phyloP scores from a whole-genome alignment of 257 asterid species.

The Rhazya stricta region DNA sequence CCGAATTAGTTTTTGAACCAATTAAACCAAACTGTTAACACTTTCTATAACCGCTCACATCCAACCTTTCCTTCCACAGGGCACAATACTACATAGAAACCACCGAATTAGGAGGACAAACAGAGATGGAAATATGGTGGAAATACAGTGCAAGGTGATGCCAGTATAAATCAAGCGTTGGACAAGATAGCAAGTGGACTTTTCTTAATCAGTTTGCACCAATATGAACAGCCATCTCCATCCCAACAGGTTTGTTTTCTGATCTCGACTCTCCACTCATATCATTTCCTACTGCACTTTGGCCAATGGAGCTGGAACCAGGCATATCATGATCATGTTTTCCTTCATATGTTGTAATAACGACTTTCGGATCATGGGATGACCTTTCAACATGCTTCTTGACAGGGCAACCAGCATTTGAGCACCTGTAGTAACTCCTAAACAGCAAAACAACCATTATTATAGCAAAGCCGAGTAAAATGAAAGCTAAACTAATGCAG shows the following conservation, averaged over 20 bases:
- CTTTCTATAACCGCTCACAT: background rate
- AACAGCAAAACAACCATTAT: constrained; percentile 18
- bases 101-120: background rate
- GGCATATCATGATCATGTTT: constrained; percentile 65
- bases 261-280: constrained; percentile 43
- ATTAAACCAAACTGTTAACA: background rate
- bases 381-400: constrained; percentile 94
- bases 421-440: constrained; percentile 94
- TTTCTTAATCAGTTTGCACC: constrained; percentile 45
- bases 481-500: background rate
- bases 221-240: constrained; percentile 55
- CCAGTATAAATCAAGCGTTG: background rate
- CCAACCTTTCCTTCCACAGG: background rate
- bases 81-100: background rate
- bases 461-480: background rate
- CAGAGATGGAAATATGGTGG: background rate
- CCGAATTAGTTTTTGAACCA: constrained; percentile 10
- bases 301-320: constrained; percentile 40
- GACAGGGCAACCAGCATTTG: constrained; percentile 70
- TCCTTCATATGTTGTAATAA: constrained; percentile 83
- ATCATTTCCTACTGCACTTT: constrained; percentile 31
- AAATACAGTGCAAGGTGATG: background rate
- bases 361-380: constrained; percentile 65
- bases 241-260: constrained; percentile 36
- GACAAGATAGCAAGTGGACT: background rate